A percentile compares a stretch with the other conserved stretches of the same genome.
Evolutionary conservation across 371 early-diverging fungal genomes (phyloP).

Genomic region (Batrachochytrium dendrobatidis): DNA sequence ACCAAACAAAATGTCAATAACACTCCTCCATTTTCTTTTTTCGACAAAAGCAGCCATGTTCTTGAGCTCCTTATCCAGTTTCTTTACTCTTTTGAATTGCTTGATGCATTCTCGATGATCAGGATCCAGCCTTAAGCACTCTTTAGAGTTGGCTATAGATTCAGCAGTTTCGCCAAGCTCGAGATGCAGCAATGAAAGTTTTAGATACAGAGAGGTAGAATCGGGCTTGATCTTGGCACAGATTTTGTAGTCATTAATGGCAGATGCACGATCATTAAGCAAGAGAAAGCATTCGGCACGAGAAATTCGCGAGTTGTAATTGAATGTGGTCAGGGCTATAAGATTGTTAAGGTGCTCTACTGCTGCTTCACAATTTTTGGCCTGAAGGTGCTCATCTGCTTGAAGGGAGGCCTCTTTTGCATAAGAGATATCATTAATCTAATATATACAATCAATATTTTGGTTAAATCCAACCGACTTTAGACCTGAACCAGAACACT

Average conservation of each 20-base stretch:
- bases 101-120: slow-evolving; percentile 80
- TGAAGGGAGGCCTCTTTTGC: not conserved
- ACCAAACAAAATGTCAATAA: slow-evolving; percentile 54
- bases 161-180: slow-evolving; percentile 58
- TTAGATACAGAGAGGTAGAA: slow-evolving; percentile 49
- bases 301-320: slow-evolving; percentile 14
- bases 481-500: not conserved
- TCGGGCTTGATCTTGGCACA: slow-evolving; percentile 62
- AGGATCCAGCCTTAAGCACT: slow-evolving; percentile 82
- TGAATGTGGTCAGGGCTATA: slow-evolving; percentile 24
- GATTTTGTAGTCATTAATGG: slow-evolving; percentile 71
- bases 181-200: slow-evolving; percentile 68
- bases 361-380: slow-evolving; percentile 53
- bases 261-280: slow-evolving; percentile 70
- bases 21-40: slow-evolving; percentile 57
- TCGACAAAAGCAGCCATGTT: slow-evolving; percentile 50
- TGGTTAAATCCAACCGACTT: not conserved
- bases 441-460: not conserved
- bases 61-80: slow-evolving; percentile 64
- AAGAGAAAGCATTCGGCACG: slow-evolving; percentile 71
- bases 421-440: not conserved
- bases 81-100: slow-evolving; percentile 62
- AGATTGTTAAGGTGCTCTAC: slow-evolving; percentile 50
- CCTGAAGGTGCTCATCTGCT: slow-evolving; percentile 37
- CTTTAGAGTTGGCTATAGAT: slow-evolving; percentile 65